Percentiles rank a stretch among this genome's conserved stretches.
Evolutionary conservation across 192 early-diverging fungal genomes (phyloP).

Genomic region (Backusella macrospora): DNA sequence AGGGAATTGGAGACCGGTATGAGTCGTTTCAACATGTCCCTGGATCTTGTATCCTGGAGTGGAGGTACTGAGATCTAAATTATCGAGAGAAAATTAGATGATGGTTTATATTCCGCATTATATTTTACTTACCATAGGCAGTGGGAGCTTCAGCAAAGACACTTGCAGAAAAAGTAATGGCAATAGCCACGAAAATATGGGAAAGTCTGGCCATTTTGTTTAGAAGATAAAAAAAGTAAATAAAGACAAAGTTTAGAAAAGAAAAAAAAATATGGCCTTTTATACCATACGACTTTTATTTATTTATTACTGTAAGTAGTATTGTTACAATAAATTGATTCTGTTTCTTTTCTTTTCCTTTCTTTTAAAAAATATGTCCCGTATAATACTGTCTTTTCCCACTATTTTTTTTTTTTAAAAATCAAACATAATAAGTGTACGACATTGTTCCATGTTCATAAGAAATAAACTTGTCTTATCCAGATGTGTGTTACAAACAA

Average conservation of each 20-base stretch:
- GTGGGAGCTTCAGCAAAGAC: constrained; percentile 2
- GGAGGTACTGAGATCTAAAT: constrained; percentile 4
- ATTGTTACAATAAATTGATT: no score
- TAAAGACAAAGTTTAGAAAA: neutral
- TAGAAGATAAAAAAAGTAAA: neutral
- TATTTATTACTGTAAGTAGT: neutral
- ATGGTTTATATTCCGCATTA: neutral
- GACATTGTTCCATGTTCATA: no score
- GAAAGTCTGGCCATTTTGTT: constrained; percentile 17
- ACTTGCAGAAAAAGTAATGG: constrained; percentile 19
- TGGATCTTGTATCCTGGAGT: constrained; percentile 20
- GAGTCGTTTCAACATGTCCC: constrained; percentile 7
- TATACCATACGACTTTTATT: neutral
- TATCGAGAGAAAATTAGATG: neutral
- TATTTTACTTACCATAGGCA: constrained; percentile 18
- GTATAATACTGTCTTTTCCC: no score
- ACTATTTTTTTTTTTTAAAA: no score
- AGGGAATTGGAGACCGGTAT: constrained; percentile 19
- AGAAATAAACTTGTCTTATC: no score
- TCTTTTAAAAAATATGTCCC: no score
- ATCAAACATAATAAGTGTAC: no score
- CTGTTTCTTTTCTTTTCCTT: no score
- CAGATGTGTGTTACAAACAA: no score
- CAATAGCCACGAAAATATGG: constrained; percentile 25
- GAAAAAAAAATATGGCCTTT: neutral